Conservation (phyloP, 73 alveolate species). For the Paramecium octaurelia region DNA sequence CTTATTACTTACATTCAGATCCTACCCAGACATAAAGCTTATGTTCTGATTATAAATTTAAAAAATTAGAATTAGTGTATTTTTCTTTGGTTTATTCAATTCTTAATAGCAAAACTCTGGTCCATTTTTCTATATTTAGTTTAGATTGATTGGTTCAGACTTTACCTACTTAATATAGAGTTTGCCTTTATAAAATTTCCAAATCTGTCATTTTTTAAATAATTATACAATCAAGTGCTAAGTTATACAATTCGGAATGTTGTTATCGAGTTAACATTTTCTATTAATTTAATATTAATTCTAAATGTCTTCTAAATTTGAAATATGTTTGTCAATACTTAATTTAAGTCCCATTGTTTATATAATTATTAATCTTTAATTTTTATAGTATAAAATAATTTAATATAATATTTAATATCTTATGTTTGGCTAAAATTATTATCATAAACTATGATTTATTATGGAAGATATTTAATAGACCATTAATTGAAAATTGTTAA, state of each 20-base stretch:
- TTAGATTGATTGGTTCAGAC: conserved; percentile 40
- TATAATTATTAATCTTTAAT: not conserved
- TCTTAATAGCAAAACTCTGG: too few species aligned
- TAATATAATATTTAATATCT: not conserved
- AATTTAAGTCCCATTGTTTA: conserved; percentile 53
- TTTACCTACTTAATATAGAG: not conserved
- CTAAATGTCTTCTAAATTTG: conserved; percentile 57
- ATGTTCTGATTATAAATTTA: conserved; percentile 64
- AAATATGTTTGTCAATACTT: conserved; percentile 54
- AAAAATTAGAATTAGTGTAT: too few species aligned
- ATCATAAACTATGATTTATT: not conserved
- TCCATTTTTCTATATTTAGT: not conserved
- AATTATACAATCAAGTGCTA: conserved; percentile 42
- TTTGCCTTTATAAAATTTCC: conserved; percentile 58
- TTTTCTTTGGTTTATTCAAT: too few species aligned
- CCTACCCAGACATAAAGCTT: conserved; percentile 70
- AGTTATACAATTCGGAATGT: conserved; percentile 55
- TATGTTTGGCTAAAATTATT: not conserved
- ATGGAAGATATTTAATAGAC: not conserved
- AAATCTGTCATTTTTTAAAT: conserved; percentile 36
- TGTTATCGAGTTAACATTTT: conserved; percentile 52
- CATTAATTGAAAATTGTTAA: not conserved
- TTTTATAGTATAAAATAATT: not conserved
- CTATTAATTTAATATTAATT: conserved; percentile 45
- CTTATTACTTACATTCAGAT: conserved; percentile 60